These are phyloP conservation scores for Termitomyces sp. DNA, from an alignment of 768 basidiomycete genomes.

Conservation along the genomic window DNA sequence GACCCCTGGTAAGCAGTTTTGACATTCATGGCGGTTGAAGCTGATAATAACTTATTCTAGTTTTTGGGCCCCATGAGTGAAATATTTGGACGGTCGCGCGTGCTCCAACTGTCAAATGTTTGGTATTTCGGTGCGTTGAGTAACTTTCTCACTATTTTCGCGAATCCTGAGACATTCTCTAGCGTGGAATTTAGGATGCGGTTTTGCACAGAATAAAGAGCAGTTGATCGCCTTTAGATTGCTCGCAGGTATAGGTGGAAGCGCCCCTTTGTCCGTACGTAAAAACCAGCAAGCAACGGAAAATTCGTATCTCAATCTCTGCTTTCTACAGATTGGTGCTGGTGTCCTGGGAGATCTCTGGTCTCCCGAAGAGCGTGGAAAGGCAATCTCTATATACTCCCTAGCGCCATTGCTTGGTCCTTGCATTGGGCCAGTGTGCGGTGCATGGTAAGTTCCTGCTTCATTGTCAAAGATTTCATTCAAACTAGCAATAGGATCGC, in stretches of 20 bases:
- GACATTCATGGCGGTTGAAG: not conserved
- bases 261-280: slow-evolving; percentile 61
- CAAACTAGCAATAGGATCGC: slow-evolving; percentile 38
- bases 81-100: slow-evolving; percentile 61
- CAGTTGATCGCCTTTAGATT: slow-evolving; percentile 69
- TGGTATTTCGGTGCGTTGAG: slow-evolving; percentile 53
- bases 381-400: slow-evolving; percentile 61
- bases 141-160: not conserved
- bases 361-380: slow-evolving; percentile 57
- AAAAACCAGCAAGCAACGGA: slow-evolving; percentile 34
- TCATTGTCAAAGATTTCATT: not conserved
- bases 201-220: slow-evolving; percentile 54
- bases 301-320: not conserved
- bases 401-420: slow-evolving; percentile 66
- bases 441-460: slow-evolving; percentile 43
- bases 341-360: slow-evolving; percentile 66
- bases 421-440: slow-evolving; percentile 58
- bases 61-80: slow-evolving; percentile 65
- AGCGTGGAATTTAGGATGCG: slow-evolving; percentile 63
- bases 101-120: slow-evolving; percentile 61
- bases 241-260: slow-evolving; percentile 68
- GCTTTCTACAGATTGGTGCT: slow-evolving; percentile 44
- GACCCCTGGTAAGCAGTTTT: slow-evolving; percentile 36
- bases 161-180: not conserved
- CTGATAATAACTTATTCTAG: slow-evolving; percentile 16